Percentiles rank a stretch among this genome's conserved stretches.
Conservation (phyloP, 345 rosid species). For the Rhizophora mangle region DNA sequence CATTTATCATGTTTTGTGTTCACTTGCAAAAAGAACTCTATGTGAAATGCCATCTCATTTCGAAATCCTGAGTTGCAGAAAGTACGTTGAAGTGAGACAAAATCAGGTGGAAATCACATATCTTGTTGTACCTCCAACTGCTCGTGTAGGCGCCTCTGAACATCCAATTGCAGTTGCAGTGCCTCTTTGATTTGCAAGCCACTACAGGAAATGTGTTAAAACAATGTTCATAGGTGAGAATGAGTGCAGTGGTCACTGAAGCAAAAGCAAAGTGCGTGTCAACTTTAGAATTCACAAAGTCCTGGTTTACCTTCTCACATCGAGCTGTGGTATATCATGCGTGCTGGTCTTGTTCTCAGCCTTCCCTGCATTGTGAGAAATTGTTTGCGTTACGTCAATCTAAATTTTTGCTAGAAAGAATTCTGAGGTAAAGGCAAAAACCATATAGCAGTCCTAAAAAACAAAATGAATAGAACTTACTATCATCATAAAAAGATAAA, state of each 20-base stretch:
- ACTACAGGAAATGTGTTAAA: conserved; percentile 35
- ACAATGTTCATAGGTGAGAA: neutral
- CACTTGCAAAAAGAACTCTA: too few species aligned
- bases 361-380: conserved; percentile 48
- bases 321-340: conserved; percentile 44
- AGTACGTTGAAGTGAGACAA: neutral
- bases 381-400: neutral
- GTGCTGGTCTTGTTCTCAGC: conserved; percentile 40
- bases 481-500: too few species aligned
- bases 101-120: neutral
- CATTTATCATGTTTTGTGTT: too few species aligned
- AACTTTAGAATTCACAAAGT: neutral
- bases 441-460: neutral
- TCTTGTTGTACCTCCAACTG: conserved; percentile 67
- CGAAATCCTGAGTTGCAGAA: too few species aligned
- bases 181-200: conserved; percentile 75
- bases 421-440: neutral
- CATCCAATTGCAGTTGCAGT: conserved; percentile 71
- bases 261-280: neutral
- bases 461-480: too few species aligned
- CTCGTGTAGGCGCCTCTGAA: conserved; percentile 88
- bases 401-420: neutral
- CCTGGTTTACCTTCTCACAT: conserved; percentile 44
- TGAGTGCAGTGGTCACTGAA: neutral
- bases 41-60: too few species aligned